These are phyloP conservation scores for Aspergillus quadricinctus DNA, from an alignment of 2,329 filamentous ascomycete genomes.

Conservation along the genomic window DNA sequence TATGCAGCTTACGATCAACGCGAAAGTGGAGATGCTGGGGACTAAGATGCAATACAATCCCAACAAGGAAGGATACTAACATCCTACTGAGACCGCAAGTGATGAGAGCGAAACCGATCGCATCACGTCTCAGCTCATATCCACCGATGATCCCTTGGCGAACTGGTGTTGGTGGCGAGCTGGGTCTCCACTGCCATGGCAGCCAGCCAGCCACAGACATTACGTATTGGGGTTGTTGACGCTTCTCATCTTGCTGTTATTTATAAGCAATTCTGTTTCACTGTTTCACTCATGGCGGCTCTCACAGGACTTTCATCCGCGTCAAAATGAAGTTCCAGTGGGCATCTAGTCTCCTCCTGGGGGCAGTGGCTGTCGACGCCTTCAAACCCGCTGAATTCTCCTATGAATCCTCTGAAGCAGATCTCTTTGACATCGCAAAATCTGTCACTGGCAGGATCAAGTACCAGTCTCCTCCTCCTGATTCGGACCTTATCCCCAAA, in stretches of 20 bases:
- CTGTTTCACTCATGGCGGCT: background rate
- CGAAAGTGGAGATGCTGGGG: no score
- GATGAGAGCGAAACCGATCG: background rate
- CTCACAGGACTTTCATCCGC: background rate
- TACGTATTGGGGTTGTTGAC: background rate
- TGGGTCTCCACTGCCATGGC: background rate
- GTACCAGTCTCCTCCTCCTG: constrained; percentile 4
- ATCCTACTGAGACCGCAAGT: background rate
- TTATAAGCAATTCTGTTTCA: background rate
- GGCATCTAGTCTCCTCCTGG: constrained; percentile 7
- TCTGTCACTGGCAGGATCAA: background rate
- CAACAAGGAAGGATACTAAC: background rate
- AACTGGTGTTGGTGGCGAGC: background rate
- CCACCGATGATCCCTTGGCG: background rate
- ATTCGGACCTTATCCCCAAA: constrained; percentile 5
- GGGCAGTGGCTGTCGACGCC: constrained; percentile 13
- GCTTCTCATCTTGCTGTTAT: background rate
- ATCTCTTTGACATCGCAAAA: constrained; percentile 4
- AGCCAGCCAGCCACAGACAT: background rate
- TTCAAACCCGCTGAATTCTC: constrained; percentile 10
- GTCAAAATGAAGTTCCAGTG: constrained; percentile 10
- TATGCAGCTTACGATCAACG: background rate
- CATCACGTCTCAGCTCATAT: background rate
- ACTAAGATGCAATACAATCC: background rate
- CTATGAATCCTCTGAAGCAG: constrained; percentile 7